Percentiles rank a stretch among this genome's conserved stretches.
Evolutionary conservation across 805 yeast genomes (phyloP).

Genomic region (Cyberlindnera bimundalis): DNA sequence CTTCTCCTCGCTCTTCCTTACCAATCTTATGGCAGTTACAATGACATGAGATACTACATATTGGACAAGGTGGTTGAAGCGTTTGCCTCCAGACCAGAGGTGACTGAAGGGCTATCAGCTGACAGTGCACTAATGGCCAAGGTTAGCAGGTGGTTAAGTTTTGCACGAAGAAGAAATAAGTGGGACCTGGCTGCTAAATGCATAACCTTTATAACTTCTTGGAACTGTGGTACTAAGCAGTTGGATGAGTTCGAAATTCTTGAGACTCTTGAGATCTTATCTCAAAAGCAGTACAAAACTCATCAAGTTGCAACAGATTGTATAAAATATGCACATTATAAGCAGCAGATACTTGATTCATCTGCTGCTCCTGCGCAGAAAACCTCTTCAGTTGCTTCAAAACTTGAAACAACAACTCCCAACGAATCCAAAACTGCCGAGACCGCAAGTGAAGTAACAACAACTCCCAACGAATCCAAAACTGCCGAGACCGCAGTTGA

Average conservation of each 20-base stretch:
- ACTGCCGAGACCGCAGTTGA: no score
- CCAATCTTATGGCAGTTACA: neutral
- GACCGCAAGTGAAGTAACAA: no score
- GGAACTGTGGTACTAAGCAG: neutral
- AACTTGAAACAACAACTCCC: neutral
- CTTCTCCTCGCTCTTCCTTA: neutral
- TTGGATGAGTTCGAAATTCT: neutral
- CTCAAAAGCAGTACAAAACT: neutral
- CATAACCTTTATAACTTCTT: neutral
- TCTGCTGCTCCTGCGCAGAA: neutral
- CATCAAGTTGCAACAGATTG: neutral
- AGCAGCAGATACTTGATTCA: neutral
- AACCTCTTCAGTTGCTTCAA: neutral
- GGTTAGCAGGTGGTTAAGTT: slow-evolving; percentile 7
- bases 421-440: neutral
- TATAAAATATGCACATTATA: slow-evolving; percentile 1
- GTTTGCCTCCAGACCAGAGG: slow-evolving; percentile 1
- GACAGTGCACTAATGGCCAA: slow-evolving; percentile 2
- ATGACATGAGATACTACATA: slow-evolving; percentile 2
- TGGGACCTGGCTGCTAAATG: neutral
- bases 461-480: no score
- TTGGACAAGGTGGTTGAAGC: neutral
- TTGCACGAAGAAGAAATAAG: slow-evolving; percentile 1
- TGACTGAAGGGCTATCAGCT: neutral
- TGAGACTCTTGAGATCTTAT: neutral